These are phyloP conservation scores for Lachancea meyersii DNA, from an alignment of 805 yeast species.

Conservation along the genomic window DNA sequence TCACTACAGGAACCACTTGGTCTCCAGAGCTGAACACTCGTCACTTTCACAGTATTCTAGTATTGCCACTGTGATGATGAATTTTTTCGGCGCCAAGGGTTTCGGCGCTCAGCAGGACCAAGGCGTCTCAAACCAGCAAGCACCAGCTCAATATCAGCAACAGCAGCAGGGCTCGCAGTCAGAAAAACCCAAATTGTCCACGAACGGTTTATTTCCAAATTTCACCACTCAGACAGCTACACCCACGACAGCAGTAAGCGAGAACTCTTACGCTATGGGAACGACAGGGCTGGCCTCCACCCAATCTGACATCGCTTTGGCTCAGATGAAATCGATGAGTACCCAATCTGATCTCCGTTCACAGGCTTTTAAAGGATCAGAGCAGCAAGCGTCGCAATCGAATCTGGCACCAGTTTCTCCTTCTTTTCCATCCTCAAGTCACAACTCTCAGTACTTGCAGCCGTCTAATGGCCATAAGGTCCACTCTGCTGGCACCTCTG, in stretches of 20 bases:
- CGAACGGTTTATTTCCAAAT: conserved; percentile 28
- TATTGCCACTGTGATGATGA: conserved; percentile 18
- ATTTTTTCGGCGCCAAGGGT: conserved; percentile 25
- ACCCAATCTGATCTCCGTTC: conserved; percentile 7
- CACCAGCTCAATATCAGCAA: conserved; percentile 7
- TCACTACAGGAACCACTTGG: too few species aligned
- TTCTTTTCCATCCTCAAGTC: background rate
- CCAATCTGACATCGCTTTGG: conserved; percentile 32
- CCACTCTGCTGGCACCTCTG: background rate
- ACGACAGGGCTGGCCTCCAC: conserved; percentile 45
- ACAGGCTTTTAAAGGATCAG: background rate
- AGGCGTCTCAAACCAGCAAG: conserved; percentile 9
- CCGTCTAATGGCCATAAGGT: conserved; percentile 1
- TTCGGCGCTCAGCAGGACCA: conserved; percentile 4
- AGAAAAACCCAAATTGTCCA: conserved; percentile 5
- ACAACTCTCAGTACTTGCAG: conserved; percentile 1
- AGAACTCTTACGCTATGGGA: conserved; percentile 60
- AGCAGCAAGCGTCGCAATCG: background rate
- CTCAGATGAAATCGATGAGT: conserved; percentile 29
- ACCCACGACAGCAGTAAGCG: conserved; percentile 66
- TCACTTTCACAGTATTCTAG: too few species aligned
- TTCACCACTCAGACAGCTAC: conserved; percentile 41
- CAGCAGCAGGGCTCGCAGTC: conserved; percentile 11
- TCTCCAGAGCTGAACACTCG: too few species aligned
- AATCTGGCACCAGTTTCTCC: conserved; percentile 1